These are phyloP conservation scores for Heritiera littoralis DNA, from an alignment of 345 rosid species.

Conservation along the genomic window DNA sequence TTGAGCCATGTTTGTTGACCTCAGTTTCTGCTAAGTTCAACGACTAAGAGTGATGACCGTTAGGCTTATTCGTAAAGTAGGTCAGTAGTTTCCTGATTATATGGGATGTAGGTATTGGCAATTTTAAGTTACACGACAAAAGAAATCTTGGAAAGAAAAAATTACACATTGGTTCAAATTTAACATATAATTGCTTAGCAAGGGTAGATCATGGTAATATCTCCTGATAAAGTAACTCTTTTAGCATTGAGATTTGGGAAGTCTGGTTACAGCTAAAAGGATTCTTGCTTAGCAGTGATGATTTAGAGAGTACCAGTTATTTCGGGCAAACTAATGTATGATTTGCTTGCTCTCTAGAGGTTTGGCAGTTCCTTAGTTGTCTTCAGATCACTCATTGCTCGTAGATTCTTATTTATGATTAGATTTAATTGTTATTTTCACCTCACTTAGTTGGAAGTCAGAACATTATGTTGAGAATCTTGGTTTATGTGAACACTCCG, in stretches of 20 bases:
- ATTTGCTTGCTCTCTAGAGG: conserved; percentile 4
- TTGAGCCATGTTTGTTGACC: conserved; percentile 1
- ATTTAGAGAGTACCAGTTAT: neutral
- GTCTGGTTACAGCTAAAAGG: neutral
- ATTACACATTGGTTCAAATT: neutral
- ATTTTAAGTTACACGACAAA: neutral
- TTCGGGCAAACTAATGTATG: neutral
- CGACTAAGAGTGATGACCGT: neutral
- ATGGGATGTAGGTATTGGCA: neutral
- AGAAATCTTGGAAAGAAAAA: neutral
- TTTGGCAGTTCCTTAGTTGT: neutral
- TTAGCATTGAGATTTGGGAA: neutral
- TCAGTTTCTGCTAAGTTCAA: conserved; percentile 2
- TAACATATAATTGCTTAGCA: neutral
- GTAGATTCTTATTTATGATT: neutral
- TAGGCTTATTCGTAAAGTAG: neutral
- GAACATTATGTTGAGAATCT: neutral
- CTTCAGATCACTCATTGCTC: neutral
- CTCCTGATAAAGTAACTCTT: neutral
- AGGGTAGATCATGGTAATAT: neutral
- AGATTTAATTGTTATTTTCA: neutral
- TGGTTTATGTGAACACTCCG: neutral
- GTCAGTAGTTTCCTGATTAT: neutral
- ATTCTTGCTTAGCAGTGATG: neutral
- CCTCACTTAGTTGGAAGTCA: neutral